These are phyloP conservation scores for Ulmus americana DNA, from an alignment of 331 rosid genomes.

Conservation along the genomic window DNA sequence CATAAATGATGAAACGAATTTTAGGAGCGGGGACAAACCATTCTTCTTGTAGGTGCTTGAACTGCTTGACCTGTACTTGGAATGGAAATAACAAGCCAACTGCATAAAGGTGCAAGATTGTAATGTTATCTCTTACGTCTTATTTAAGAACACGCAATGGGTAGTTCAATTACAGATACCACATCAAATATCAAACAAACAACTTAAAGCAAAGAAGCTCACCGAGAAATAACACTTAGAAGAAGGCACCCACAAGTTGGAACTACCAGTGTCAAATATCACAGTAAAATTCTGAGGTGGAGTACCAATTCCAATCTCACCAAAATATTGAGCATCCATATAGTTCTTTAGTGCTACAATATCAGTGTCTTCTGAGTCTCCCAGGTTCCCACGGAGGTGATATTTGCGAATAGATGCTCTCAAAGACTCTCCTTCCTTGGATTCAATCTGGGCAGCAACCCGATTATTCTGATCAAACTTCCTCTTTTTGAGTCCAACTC, in stretches of 20 bases:
- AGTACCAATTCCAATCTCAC: constrained; percentile 66
- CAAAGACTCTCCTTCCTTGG: constrained; percentile 36
- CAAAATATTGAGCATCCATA: constrained; percentile 65
- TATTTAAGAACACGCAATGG: neutral
- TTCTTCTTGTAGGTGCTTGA: constrained; percentile 56
- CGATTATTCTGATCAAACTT: constrained; percentile 37
- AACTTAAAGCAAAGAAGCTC: constrained; percentile 22
- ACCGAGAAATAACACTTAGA: constrained; percentile 66
- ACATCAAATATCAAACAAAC: neutral
- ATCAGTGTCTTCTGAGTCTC: constrained; percentile 39
- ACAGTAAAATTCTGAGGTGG: constrained; percentile 67
- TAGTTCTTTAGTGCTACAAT: constrained; percentile 55
- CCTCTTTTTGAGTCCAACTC: constrained; percentile 48
- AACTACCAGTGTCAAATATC: constrained; percentile 64
- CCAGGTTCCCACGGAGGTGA: constrained; percentile 22
- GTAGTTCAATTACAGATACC: neutral
- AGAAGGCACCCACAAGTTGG: constrained; percentile 71
- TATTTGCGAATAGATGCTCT: constrained; percentile 27
- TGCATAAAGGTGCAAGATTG: constrained; percentile 24
- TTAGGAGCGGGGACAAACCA: constrained; percentile 31
- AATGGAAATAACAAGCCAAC: constrained; percentile 60
- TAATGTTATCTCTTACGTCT: neutral
- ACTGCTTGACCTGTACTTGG: constrained; percentile 46
- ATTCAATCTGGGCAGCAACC: constrained; percentile 41
- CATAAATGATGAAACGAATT: neutral